Percentiles rank a stretch among this genome's conserved stretches.
These are phyloP conservation scores for Puccinia coronata DNA, from an alignment of 1,284 basidiomycete genomes.

Conservation along the genomic window DNA sequence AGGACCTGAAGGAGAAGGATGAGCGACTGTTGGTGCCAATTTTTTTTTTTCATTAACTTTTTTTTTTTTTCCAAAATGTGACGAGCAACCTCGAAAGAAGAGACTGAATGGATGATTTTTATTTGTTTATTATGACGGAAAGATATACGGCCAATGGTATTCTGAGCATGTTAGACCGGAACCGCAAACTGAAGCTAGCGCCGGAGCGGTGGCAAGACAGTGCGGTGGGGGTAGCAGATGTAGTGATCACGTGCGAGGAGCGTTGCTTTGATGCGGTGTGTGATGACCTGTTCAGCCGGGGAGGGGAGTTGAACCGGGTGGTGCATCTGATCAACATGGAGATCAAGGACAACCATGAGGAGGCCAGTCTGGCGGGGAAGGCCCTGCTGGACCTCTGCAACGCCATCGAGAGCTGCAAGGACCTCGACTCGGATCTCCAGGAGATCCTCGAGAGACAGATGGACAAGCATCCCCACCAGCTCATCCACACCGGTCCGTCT, in stretches of 20 bases:
- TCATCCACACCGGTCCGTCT: slow-evolving; percentile 72
- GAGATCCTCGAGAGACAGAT: slow-evolving; percentile 79
- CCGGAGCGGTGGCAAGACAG: slow-evolving; percentile 97
- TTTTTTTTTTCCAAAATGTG: neutral
- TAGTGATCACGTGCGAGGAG: slow-evolving; percentile 99
- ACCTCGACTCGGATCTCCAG: slow-evolving; percentile 89
- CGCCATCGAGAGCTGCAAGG: slow-evolving; percentile 80
- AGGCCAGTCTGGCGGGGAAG: slow-evolving; percentile 90
- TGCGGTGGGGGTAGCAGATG: slow-evolving; percentile 74
- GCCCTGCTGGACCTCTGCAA: slow-evolving; percentile 79
- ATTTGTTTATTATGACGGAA: neutral
- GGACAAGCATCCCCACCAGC: slow-evolving; percentile 83
- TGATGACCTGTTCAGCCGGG: slow-evolving; percentile 84
- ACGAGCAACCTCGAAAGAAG: too few species aligned
- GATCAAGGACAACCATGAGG: slow-evolving; percentile 99
- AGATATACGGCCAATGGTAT: slow-evolving; percentile 95
- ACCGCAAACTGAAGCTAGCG: slow-evolving; percentile 84
- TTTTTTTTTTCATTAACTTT: neutral
- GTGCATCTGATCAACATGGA: slow-evolving; percentile 98
- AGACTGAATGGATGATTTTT: too few species aligned
- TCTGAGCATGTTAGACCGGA: slow-evolving; percentile 96
- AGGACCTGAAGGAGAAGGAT: slow-evolving; percentile 87
- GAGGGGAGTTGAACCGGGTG: slow-evolving; percentile 87
- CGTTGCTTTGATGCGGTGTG: slow-evolving; percentile 98
- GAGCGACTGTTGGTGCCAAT: slow-evolving; percentile 71